A percentile compares a stretch with the other conserved stretches of the same genome.
phyloP scores from a whole-genome alignment of 2,329 filamentous ascomycete genomes.

The Colletotrichum costaricense region DNA sequence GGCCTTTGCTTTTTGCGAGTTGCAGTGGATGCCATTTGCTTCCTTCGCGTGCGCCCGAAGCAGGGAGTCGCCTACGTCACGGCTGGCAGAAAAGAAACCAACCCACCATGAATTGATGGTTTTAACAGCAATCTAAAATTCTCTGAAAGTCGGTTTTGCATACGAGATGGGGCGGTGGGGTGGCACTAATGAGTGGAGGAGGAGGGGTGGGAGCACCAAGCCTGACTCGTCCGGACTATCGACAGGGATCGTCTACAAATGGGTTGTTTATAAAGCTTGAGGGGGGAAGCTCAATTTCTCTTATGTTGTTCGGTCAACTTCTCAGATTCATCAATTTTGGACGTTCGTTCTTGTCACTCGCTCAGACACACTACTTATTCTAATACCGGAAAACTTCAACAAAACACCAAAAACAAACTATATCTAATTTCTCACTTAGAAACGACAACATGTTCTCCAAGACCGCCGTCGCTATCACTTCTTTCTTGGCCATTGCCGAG shows the following conservation, averaged over 20 bases:
- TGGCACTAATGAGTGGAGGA: slow-evolving; percentile 8
- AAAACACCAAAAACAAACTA: neutral
- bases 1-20: slow-evolving; percentile 9
- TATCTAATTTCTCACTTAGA: neutral
- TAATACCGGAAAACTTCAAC: slow-evolving; percentile 6
- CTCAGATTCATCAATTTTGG: slow-evolving; percentile 24
- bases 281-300: slow-evolving; percentile 3
- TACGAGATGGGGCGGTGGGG: slow-evolving; percentile 35
- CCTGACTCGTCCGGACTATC: slow-evolving; percentile 26
- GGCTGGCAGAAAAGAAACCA: neutral
- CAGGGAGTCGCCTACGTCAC: slow-evolving; percentile 29
- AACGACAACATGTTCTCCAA: slow-evolving; percentile 34
- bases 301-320: slow-evolving; percentile 2
- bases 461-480: slow-evolving; percentile 26
- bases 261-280: slow-evolving; percentile 32
- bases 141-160: slow-evolving; percentile 23
- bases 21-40: neutral
- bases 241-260: slow-evolving; percentile 17
- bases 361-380: slow-evolving; percentile 25
- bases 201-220: slow-evolving; percentile 1
- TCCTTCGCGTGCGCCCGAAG: slow-evolving; percentile 19
- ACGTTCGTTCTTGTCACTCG: slow-evolving; percentile 35
- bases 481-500: slow-evolving; percentile 26
- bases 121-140: slow-evolving; percentile 33
- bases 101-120: slow-evolving; percentile 7